These are phyloP conservation scores for Chlorella variabilis DNA, from an alignment of 163 green algal genomes.

Conservation along the genomic window DNA sequence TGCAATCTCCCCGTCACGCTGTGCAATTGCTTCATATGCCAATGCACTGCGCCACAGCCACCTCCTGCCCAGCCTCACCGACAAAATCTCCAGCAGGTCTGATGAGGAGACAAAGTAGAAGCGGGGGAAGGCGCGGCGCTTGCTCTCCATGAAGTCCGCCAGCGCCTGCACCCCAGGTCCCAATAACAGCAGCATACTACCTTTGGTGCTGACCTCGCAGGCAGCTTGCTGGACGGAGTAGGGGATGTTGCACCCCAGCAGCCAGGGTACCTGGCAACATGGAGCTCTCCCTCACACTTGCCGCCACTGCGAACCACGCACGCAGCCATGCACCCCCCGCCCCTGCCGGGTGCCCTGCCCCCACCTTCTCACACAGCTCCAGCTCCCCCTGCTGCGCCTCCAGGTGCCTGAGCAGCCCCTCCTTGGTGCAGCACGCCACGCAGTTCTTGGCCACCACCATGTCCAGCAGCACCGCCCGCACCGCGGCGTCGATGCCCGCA, in stretches of 20 bases:
- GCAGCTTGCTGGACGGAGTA: no score
- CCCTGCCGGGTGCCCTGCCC: background rate
- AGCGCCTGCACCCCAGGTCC: constrained; percentile 52
- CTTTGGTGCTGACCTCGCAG: no score
- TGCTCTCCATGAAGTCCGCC: constrained; percentile 90
- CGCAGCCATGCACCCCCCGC: background rate
- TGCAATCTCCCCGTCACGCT: no score
- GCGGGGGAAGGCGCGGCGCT: constrained; percentile 85
- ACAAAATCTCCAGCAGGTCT: constrained; percentile 92
- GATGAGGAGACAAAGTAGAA: constrained; percentile 93
- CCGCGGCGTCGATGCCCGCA: constrained; percentile 78
- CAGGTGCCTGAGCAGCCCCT: constrained; percentile 81
- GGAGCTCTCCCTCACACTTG: no score
- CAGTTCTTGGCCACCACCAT: constrained; percentile 1
- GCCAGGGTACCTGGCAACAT: no score
- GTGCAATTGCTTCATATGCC: no score
- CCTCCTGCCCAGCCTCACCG: constrained; percentile 19
- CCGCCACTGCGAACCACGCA: background rate
- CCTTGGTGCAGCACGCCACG: constrained; percentile 2
- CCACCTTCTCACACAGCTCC: constrained; percentile 83
- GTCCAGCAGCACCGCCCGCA: constrained; percentile 59
- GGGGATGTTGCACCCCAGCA: no score
- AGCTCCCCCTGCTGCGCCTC: constrained; percentile 83
- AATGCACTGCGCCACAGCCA: no score
- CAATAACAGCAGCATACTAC: no score